Conservation (phyloP, 208 protist species). For the Naegleria fowleri region DNA sequence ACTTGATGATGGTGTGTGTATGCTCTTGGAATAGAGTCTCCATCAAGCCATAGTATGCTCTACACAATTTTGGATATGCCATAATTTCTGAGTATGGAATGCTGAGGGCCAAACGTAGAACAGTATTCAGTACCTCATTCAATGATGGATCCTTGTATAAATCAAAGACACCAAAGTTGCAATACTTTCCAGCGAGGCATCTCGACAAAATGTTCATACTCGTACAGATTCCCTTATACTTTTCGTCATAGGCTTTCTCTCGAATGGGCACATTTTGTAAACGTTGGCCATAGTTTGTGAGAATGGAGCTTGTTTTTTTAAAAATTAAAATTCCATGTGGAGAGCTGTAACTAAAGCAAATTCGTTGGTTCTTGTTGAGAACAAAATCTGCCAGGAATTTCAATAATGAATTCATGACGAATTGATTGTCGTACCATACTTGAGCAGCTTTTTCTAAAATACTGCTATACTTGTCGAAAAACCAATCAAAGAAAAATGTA, state of each 20-base stretch:
- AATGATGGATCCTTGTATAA: conserved; percentile 59
- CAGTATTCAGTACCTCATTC: conserved; percentile 42
- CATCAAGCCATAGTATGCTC: conserved; percentile 47
- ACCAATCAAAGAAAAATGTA: conserved; percentile 54
- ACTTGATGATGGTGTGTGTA: conserved; percentile 37
- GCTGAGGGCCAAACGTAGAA: conserved; percentile 3
- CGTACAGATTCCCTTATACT: conserved; percentile 53
- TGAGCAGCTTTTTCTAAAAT: conserved; percentile 26
- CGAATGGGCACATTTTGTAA: background rate
- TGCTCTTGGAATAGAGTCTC: conserved; percentile 50
- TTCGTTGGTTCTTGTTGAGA: conserved; percentile 46
- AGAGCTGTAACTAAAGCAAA: conserved; percentile 50
- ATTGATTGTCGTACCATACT: conserved; percentile 4
- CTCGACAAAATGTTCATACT: conserved; percentile 50
- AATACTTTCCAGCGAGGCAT: conserved; percentile 53
- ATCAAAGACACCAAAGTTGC: conserved; percentile 67
- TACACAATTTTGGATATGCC: conserved; percentile 46
- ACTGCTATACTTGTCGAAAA: conserved; percentile 43
- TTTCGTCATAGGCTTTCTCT: conserved; percentile 43
- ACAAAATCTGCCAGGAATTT: conserved; percentile 50
- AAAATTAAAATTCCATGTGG: conserved; percentile 66
- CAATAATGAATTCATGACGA: conserved; percentile 33
- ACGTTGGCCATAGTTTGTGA: conserved; percentile 27
- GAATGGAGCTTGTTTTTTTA: conserved; percentile 45
- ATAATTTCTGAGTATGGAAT: conserved; percentile 42